Percentiles rank a stretch among this genome's conserved stretches.
phyloP scores from a whole-genome alignment of 306 rosid species.

The Begonia loranthoides region DNA sequence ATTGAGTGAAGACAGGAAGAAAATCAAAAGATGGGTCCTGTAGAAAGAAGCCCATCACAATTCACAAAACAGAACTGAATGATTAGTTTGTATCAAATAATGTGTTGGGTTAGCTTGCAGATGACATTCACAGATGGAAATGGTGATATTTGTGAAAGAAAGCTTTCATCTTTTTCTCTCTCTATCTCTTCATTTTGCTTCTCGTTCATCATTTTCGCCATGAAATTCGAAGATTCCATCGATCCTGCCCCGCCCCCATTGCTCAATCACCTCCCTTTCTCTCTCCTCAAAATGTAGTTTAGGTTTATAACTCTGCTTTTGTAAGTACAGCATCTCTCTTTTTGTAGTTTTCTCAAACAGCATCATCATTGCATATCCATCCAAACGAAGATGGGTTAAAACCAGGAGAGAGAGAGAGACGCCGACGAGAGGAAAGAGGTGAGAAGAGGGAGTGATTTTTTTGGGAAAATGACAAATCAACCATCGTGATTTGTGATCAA shows the following conservation, averaged over 20 bases:
- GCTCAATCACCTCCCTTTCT: constrained; percentile 23
- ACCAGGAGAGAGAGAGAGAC: not conserved
- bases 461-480: too few relatives aligned
- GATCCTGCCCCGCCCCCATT: constrained; percentile 53
- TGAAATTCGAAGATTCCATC: constrained; percentile 73
- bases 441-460: not conserved
- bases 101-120: too few relatives aligned
- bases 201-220: constrained; percentile 11
- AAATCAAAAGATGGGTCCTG: too few relatives aligned
- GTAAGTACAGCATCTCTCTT: constrained; percentile 11
- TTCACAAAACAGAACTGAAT: too few relatives aligned
- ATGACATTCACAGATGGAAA: not conserved
- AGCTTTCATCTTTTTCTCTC: constrained; percentile 7
- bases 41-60: too few relatives aligned
- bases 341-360: constrained; percentile 34
- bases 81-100: too few relatives aligned
- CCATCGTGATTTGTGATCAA: not conserved
- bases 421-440: not conserved
- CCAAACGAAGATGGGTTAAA: not conserved
- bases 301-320: constrained; percentile 2
- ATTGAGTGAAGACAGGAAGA: too few relatives aligned
- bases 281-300: not conserved
- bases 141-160: constrained; percentile 4
- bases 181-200: constrained; percentile 14
- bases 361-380: not conserved